Conservation (phyloP, 495 filamentous ascomycete species). For the Penicillium riverlandense region DNA sequence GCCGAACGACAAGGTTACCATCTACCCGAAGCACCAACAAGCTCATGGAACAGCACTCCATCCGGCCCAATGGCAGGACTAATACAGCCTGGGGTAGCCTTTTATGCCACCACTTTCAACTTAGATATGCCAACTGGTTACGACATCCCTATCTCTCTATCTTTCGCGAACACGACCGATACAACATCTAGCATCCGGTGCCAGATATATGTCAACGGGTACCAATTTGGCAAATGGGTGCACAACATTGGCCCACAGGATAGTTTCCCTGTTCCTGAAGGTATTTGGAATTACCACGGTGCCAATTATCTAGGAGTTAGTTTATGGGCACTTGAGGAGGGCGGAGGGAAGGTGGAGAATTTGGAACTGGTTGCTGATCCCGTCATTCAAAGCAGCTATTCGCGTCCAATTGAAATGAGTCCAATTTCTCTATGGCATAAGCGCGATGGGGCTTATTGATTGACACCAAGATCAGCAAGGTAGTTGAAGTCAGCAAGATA, state of each 20-base stretch:
- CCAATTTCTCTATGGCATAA: not conserved
- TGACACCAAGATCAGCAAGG: too few species aligned
- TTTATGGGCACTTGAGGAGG: conserved; percentile 56
- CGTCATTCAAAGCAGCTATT: not conserved
- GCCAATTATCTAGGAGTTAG: conserved; percentile 53
- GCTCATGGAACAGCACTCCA: conserved; percentile 28
- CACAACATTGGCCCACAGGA: conserved; percentile 65
- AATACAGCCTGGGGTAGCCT: conserved; percentile 47
- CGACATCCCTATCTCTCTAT: conserved; percentile 57
- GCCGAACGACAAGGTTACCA: conserved; percentile 68
- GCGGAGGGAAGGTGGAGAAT: conserved; percentile 50
- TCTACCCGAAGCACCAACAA: conserved; percentile 52
- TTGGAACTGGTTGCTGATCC: conserved; percentile 38
- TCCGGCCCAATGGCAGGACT: conserved; percentile 48
- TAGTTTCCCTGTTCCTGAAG: conserved; percentile 59
- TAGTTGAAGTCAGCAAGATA: too few species aligned
- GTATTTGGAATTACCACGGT: conserved; percentile 59
- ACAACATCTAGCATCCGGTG: conserved; percentile 40
- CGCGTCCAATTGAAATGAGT: not conserved
- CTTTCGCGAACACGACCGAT: conserved; percentile 43
- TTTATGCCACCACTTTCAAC: conserved; percentile 54
- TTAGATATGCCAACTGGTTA: conserved; percentile 49
- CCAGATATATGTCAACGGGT: conserved; percentile 71
- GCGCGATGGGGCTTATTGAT: not conserved
- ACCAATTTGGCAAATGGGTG: conserved; percentile 63